These are phyloP conservation scores for Xylariaceae sp. DNA, from an alignment of 2,329 filamentous ascomycete species.

Conservation along the genomic window DNA sequence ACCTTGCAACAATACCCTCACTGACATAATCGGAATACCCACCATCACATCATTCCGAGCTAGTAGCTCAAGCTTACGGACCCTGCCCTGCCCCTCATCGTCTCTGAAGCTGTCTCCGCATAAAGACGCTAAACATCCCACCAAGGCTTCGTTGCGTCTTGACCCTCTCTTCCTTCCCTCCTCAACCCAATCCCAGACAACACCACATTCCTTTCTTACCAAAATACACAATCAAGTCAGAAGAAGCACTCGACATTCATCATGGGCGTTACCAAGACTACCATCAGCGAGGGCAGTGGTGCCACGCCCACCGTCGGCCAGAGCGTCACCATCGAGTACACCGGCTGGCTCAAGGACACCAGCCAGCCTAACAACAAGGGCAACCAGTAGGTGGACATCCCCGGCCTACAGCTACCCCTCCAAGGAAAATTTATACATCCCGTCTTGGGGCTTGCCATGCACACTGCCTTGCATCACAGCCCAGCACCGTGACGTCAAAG, in stretches of 20 bases:
- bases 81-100: neutral
- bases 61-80: no score
- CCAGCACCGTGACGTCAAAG: constrained; percentile 9
- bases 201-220: constrained; percentile 3
- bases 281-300: constrained; percentile 57
- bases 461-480: constrained; percentile 2
- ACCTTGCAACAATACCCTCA: no score
- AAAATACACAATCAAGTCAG: constrained; percentile 9
- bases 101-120: neutral
- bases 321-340: constrained; percentile 84
- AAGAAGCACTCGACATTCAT: constrained; percentile 27
- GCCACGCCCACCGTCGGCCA: constrained; percentile 62
- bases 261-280: constrained; percentile 73
- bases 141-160: constrained; percentile 6
- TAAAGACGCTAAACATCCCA: constrained; percentile 25
- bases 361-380: constrained; percentile 62
- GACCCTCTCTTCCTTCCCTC: constrained; percentile 2
- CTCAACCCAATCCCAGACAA: neutral
- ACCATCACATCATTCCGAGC: no score
- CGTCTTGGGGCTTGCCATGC: neutral
- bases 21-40: no score
- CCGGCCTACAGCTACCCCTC: neutral
- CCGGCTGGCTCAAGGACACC: constrained; percentile 74
- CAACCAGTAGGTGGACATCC: constrained; percentile 55
- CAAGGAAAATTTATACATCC: no score